phyloP scores from a whole-genome alignment of 371 early-diverging fungal species.

The Rhizopus microsporus region DNA sequence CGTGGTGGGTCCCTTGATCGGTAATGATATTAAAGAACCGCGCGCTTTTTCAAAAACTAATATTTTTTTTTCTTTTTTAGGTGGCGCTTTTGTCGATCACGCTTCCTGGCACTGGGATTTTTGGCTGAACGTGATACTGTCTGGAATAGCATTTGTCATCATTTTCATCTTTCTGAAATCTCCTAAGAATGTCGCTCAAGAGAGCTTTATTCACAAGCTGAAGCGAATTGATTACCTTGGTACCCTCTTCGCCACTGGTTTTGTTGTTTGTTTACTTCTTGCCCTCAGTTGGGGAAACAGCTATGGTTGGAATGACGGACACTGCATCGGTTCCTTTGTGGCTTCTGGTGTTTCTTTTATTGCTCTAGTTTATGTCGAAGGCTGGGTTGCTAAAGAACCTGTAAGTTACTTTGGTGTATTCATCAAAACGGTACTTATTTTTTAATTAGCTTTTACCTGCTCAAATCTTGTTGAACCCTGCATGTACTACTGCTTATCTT shows the following conservation, averaged over 20 bases:
- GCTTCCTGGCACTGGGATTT: constrained; percentile 77
- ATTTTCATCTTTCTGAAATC: constrained; percentile 53
- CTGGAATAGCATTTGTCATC: constrained; percentile 53
- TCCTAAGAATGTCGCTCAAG: constrained; percentile 38
- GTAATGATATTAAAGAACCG: constrained; percentile 28
- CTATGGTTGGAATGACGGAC: constrained; percentile 28
- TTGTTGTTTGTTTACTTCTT: constrained; percentile 50
- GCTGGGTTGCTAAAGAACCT: constrained; percentile 55
- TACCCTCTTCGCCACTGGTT: constrained; percentile 35
- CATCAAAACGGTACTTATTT: background rate
- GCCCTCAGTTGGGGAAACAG: constrained; percentile 55
- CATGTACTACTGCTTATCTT: constrained; percentile 44
- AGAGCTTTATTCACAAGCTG: constrained; percentile 52
- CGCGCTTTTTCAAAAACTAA: background rate
- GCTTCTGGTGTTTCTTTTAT: constrained; percentile 44
- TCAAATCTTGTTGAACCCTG: constrained; percentile 35
- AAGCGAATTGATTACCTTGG: constrained; percentile 68
- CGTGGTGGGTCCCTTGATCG: constrained; percentile 67
- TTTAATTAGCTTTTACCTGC: constrained; percentile 25
- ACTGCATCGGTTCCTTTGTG: constrained; percentile 55
- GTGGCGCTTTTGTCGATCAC: constrained; percentile 28
- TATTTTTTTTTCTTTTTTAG: constrained; percentile 6
- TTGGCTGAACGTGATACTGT: constrained; percentile 77
- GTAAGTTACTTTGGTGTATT: constrained; percentile 37
- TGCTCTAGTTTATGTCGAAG: constrained; percentile 46